These are phyloP conservation scores for Heracleum sosnowskyi DNA, from an alignment of 129 eudicot species.

Conservation along the genomic window DNA sequence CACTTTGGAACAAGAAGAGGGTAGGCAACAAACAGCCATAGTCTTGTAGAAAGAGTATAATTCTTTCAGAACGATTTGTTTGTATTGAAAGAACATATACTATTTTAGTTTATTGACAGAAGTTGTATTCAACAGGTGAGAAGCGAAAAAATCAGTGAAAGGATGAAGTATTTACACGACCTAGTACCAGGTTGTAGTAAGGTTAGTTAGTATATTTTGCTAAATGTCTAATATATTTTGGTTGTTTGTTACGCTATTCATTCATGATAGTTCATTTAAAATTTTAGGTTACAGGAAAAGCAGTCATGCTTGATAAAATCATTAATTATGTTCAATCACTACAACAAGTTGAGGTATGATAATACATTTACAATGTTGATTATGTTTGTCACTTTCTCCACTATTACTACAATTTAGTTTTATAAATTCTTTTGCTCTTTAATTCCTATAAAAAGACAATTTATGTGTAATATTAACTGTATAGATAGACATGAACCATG, in stretches of 20 bases:
- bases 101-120: neutral
- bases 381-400: neutral
- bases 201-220: constrained; percentile 31
- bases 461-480: no score
- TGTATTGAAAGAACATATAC: neutral
- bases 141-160: constrained; percentile 95
- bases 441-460: no score
- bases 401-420: neutral
- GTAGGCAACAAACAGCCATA: constrained; percentile 96
- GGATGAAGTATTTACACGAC: constrained; percentile 97
- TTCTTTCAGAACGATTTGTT: neutral
- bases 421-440: neutral
- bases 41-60: constrained; percentile 93
- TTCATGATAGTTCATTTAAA: constrained; percentile 14
- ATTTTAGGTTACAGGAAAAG: constrained; percentile 95
- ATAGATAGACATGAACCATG: no score
- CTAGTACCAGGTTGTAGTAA: constrained; percentile 99
- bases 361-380: neutral
- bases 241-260: neutral
- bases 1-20: constrained; percentile 90
- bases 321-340: constrained; percentile 91
- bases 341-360: constrained; percentile 82
- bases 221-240: neutral
- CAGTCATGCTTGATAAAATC: constrained; percentile 94
- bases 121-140: constrained; percentile 49